Percentiles rank a stretch among this genome's conserved stretches.
phyloP scores from a whole-genome alignment of 2,329 filamentous ascomycete species.

The Myriosclerotinia curreyana region DNA sequence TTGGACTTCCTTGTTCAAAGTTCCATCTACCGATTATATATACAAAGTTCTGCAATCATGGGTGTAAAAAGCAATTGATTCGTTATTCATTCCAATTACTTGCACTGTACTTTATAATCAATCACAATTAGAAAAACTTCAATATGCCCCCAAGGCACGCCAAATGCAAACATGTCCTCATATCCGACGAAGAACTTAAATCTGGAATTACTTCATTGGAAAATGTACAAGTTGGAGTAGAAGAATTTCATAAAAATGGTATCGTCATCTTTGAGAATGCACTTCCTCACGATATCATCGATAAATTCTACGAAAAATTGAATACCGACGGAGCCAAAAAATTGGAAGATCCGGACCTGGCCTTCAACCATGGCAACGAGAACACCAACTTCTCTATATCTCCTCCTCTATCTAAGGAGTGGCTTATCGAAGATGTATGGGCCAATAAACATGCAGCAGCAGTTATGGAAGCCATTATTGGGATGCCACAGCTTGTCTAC shows the following conservation, averaged over 20 bases:
- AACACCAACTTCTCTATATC: constrained; percentile 45
- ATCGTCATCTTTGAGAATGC: constrained; percentile 20
- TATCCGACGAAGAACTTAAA: constrained; percentile 16
- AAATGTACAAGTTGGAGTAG: constrained; percentile 13
- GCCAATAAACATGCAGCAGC: constrained; percentile 41
- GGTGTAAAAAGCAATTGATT: background rate
- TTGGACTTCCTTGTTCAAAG: background rate
- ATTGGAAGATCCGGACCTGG: constrained; percentile 9
- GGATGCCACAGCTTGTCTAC: constrained; percentile 39
- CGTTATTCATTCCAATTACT: background rate
- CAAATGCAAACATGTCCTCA: background rate
- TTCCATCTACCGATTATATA: background rate
- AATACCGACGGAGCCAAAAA: constrained; percentile 1
- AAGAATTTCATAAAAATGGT: constrained; percentile 18
- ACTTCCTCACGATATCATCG: constrained; percentile 12
- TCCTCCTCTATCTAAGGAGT: constrained; percentile 39
- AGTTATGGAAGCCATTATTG: constrained; percentile 39
- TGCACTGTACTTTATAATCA: background rate
- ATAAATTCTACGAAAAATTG: constrained; percentile 14
- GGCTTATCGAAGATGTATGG: constrained; percentile 42
- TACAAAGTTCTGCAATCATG: background rate
- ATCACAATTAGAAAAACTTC: background rate
- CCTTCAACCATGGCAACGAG: constrained; percentile 47
- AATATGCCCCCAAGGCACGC: background rate
- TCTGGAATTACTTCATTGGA: constrained; percentile 11